Conservation (phyloP, 805 yeast genomes). For the Ogataea pignaliae region DNA sequence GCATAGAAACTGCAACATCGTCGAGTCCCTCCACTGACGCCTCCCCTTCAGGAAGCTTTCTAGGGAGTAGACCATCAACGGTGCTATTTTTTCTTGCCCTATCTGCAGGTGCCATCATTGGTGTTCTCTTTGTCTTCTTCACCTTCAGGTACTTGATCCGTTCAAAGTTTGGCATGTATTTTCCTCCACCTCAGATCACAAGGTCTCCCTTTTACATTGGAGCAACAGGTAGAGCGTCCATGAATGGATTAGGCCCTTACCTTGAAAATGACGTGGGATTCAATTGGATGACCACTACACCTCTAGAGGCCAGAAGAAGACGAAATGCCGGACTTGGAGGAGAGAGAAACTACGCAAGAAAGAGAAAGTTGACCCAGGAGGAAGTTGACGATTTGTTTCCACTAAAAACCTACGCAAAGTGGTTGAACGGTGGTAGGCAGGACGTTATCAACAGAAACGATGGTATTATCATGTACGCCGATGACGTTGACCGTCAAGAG, state of each 20-base stretch:
- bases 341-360: constrained; percentile 31
- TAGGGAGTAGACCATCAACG: constrained; percentile 52
- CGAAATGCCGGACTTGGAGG: constrained; percentile 25
- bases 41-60: constrained; percentile 14
- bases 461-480: constrained; percentile 28
- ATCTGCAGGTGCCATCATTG: constrained; percentile 56
- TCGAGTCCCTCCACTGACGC: constrained; percentile 2
- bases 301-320: constrained; percentile 6
- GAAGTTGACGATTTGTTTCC: constrained; percentile 65
- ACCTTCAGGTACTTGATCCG: constrained; percentile 57
- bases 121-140: constrained; percentile 52
- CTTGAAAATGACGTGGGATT: constrained; percentile 16
- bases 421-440: constrained; percentile 61
- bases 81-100: constrained; percentile 61
- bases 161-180: constrained; percentile 50
- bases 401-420: constrained; percentile 47
- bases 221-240: constrained; percentile 21
- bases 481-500: constrained; percentile 34
- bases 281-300: constrained; percentile 3
- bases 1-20: neutral
- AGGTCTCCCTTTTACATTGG: constrained; percentile 23
- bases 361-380: constrained; percentile 47
- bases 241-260: constrained; percentile 23
- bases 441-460: constrained; percentile 43
- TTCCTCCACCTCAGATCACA: constrained; percentile 30